These are phyloP conservation scores for Plasmodium reichenowi DNA, from an alignment of 169 alveolate genomes.

Conservation along the genomic window DNA sequence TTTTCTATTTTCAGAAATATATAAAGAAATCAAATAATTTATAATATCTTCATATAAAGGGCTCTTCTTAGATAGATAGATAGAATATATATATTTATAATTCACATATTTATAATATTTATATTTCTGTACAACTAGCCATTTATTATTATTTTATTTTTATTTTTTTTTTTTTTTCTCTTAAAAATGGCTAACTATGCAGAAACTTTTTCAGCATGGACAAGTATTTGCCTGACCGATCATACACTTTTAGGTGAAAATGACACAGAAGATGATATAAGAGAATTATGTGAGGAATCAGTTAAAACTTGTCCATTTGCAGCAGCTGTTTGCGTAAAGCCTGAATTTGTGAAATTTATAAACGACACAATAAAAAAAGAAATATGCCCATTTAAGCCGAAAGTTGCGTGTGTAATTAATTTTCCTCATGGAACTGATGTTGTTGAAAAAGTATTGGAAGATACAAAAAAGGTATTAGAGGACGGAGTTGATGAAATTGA, in stretches of 20 bases:
- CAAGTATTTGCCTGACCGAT: constrained; percentile 69
- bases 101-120: neutral
- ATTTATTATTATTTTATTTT: too few species aligned
- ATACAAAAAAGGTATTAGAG: constrained; percentile 64
- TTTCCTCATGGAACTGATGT: constrained; percentile 79
- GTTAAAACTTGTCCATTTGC: constrained; percentile 65
- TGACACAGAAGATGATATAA: constrained; percentile 71
- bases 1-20: too few species aligned
- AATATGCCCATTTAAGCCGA: constrained; percentile 41
- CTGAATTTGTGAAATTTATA: constrained; percentile 75
- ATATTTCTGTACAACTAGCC: neutral
- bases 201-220: constrained; percentile 70
- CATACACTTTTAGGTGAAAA: constrained; percentile 74
- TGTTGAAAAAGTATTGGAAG: constrained; percentile 68
- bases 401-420: constrained; percentile 79
- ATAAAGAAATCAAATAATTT: too few species aligned
- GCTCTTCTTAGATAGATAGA: too few species aligned
- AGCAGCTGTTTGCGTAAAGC: constrained; percentile 79
- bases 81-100: neutral
- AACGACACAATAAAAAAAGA: constrained; percentile 55
- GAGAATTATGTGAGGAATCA: constrained; percentile 47
- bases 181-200: constrained; percentile 51
- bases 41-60: too few species aligned
- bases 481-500: constrained; percentile 84
- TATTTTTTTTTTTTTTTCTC: neutral